phyloP scores from a whole-genome alignment of 129 eudicot species.

The Chrysanthemum makinoi region DNA sequence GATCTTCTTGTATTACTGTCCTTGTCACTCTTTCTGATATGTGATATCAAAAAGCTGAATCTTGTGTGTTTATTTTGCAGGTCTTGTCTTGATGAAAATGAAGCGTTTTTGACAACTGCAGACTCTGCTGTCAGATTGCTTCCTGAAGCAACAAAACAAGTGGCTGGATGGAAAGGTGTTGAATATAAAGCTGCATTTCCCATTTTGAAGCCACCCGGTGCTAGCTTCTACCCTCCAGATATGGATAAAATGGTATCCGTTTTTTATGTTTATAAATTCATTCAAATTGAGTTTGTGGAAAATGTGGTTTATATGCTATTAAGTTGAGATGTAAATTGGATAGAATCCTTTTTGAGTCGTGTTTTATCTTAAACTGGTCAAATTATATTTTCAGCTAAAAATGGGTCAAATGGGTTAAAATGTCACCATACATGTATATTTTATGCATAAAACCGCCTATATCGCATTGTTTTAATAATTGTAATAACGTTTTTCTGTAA shows the following conservation, averaged over 20 bases:
- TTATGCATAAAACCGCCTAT: not conserved
- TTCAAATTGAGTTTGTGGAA: not conserved
- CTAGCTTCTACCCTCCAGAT: conserved; percentile 85
- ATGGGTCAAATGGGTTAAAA: conserved; percentile 6
- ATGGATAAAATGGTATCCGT: conserved; percentile 85
- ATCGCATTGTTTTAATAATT: not conserved
- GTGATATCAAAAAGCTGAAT: too few species aligned
- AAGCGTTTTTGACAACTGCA: conserved; percentile 81
- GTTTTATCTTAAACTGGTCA: not conserved
- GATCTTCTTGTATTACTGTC: not conserved
- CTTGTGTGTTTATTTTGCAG: conserved; percentile 27
- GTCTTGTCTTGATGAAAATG: conserved; percentile 82
- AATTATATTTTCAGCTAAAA: not conserved
- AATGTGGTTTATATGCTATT: not conserved
- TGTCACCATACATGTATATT: not conserved
- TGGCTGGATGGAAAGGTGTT: conserved; percentile 83
- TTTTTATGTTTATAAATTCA: not conserved
- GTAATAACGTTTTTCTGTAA: too few species aligned
- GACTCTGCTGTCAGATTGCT: conserved; percentile 71
- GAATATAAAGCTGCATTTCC: conserved; percentile 85
- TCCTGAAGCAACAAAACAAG: conserved; percentile 60
- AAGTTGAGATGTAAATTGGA: not conserved
- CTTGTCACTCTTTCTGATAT: too few species aligned
- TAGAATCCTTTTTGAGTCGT: too few species aligned
- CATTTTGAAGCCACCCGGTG: conserved; percentile 67